Evolutionary conservation across 1,139 yeast genomes (phyloP), one percentile per base, ranked within the genome.

Genomic region (Suhomyces terraborum): DNA sequence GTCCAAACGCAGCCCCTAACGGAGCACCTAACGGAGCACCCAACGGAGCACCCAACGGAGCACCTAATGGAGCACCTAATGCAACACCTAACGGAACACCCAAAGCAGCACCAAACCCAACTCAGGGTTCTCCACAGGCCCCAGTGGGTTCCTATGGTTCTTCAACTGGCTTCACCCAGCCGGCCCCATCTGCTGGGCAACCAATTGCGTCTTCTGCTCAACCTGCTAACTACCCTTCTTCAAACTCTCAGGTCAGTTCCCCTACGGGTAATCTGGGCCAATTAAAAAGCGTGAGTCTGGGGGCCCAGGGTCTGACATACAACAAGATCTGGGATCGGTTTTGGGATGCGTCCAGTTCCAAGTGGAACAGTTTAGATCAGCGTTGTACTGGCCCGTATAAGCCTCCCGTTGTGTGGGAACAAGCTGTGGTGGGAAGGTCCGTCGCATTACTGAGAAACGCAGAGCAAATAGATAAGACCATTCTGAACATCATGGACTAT

Each of bases 341-440:
- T 46, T 64, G 62, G 59, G 38, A 42, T 22, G 38, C 40, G 16
- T 35, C 35, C 1, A 25, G 50, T 2, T 41, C 51, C 18, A 44
- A 42, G 7, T 63, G 68, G 68, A 48, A 52, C 34, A 58, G 52
- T 29, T 41, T 46, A 32, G 55, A 53, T 34, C 37, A 47, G 14
- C 34, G 31, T 8, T 60, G 64, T 38, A 46, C 40, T 14, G 34
- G 44, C 4, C 25, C 34, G 6, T 47, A 34, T 29, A 8, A 23
- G 6, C 45, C 40, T 8, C 48, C 51, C 2, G 53, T 49, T 21
- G 48, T 47, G 4, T 51, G 54, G 54, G 37, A 49, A 6, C 47
- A 41, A 26, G 53, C 54, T 4, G 52, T 49, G 31, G 37, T 45
- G 8, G 48, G 49, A 7, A 41, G 43, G 27, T 41, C 49, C 2